These are phyloP conservation scores for Alternaria arborescens DNA, from an alignment of 2,329 filamentous ascomycete genomes.

Conservation along the genomic window DNA sequence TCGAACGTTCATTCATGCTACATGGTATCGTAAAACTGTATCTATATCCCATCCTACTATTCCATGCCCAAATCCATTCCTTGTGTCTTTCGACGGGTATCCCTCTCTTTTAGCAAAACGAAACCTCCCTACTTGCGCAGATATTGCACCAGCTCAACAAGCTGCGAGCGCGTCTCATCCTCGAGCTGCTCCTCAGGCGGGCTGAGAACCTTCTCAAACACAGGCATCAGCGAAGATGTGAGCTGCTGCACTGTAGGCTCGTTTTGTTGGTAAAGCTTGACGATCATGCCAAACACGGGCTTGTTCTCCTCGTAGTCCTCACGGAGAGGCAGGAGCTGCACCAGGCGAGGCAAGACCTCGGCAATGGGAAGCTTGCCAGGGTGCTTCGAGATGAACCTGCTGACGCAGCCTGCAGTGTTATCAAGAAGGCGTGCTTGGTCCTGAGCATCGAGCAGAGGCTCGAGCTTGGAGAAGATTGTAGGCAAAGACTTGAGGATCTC, in stretches of 20 bases:
- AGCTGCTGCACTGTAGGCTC: conserved; percentile 75
- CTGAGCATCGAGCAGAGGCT: conserved; percentile 79
- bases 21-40: conserved; percentile 33
- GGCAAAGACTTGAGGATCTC: conserved; percentile 79
- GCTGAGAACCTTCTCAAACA: conserved; percentile 77
- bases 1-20: conserved; percentile 26
- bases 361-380: conserved; percentile 81
- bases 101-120: conserved; percentile 28
- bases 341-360: conserved; percentile 82
- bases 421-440: conserved; percentile 86
- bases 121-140: conserved; percentile 50
- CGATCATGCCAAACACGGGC: conserved; percentile 89
- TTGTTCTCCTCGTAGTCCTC: conserved; percentile 98
- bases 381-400: conserved; percentile 89
- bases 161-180: conserved; percentile 71
- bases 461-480: conserved; percentile 82
- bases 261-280: conserved; percentile 78
- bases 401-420: conserved; percentile 91
- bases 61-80: conserved; percentile 25
- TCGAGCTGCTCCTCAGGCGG: conserved; percentile 79
- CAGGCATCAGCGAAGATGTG: conserved; percentile 72
- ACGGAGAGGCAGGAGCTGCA: conserved; percentile 82
- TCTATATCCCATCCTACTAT: conserved; percentile 21
- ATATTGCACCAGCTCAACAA: conserved; percentile 70
- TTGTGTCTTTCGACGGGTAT: conserved; percentile 42